Base-by-base conservation (phyloP, 2,329 filamentous ascomycete species). In the Emmonsiellopsis sp. region DNA sequence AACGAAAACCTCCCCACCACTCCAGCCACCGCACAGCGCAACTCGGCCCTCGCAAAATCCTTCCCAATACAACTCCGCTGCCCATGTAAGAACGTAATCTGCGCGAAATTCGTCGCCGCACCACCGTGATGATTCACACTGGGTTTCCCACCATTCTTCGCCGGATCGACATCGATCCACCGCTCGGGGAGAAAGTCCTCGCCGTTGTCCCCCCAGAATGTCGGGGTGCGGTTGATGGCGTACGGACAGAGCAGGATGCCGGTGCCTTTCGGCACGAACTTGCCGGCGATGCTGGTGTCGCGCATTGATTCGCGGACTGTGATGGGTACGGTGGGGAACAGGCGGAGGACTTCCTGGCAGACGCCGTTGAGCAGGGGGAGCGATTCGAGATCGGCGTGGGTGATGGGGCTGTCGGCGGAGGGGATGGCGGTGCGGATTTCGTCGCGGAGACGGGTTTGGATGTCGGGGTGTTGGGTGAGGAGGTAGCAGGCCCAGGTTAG, bases 301-400 rank as follows among this genome's bases (percentile, higher is more conserved):
- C 67, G 65, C 16, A 73, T 60, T 13, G 71, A 61, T 59, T 71
- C 65, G 10, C 72, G 72, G 52, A 68, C 59, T 2, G 72, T 73
- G 7, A 60, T 61, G 0, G 70, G 71, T 1, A 73, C 71, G 0
- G 71, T 68, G 5, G 70, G 70, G 54, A 70, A 70, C 2, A 73
- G 62, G 9, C 71, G 70, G 13, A 93, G 78, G 7, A 85, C 79
- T 70, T 95, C 89, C 63, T 80, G 84, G 65, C 85, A 84, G 9
- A 94, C 82, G 31, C 87, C 88, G 65, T 88, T 84, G 43, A 92
- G 80, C 63, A 90, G 90, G 3, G 85, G 83, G 66, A 92, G 79
- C 51, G 76, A 76, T 70, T 93, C 87, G 57, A 93, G 65, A 45
- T 68, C 66, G 9, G 51, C 48, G 56, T 62, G 61, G 11, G 61